Base-by-base conservation (phyloP, 371 early-diverging fungal genomes). In the Haplosporangium sp. region DNA sequence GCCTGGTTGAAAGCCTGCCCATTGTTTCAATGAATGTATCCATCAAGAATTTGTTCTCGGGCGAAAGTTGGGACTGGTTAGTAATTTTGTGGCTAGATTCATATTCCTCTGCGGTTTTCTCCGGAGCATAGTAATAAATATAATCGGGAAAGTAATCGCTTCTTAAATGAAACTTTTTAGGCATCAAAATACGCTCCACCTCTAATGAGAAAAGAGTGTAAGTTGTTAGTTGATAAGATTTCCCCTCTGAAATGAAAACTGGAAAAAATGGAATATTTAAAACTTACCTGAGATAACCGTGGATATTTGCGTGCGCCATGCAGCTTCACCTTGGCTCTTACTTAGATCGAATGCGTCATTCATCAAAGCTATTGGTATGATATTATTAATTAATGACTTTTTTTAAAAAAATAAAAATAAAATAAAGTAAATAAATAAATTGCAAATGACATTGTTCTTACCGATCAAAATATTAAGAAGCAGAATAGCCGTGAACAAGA, bases 381-480 rank as follows among this genome's bases (percentile, higher is more conserved):
- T 17, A 27, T 40, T 37, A 61, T 27, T 27, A 27, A 27, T 27
- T 27, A 27, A 27, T 27, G 27, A 27, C 27, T 1, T 27, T 27
- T 27, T 27, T 27, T 27, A 27, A 27, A 27, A 27, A n/a, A n/a
- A n/a, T n/a, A n/a, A n/a, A n/a, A n/a, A n/a, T n/a, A n/a, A n/a
- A 27, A 27, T 27, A 27, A 27, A 27, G 1, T 27, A 27, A 27
- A 27, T 27, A 27, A 27, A 27, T 19, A n/a, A 15, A 9, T 48
- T n/a, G 8, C 2, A 4, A 13, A 59, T 19, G 37, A 19, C 0
- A 20, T 35, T 64, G 48, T 13, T 10, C 44, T 56, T 72, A 77
- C 77, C 78, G 42, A 78, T 78, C 34, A 78, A 65, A 37, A 78
- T 67, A n/a, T 78, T 78, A 42, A 78, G 71, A 6, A 78, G 68